A percentile compares a stretch with the other conserved stretches of the same genome.
Evolutionary conservation across 2,329 filamentous ascomycete genomes (phyloP).

Genomic region (Phaeosphaeria sp.): DNA sequence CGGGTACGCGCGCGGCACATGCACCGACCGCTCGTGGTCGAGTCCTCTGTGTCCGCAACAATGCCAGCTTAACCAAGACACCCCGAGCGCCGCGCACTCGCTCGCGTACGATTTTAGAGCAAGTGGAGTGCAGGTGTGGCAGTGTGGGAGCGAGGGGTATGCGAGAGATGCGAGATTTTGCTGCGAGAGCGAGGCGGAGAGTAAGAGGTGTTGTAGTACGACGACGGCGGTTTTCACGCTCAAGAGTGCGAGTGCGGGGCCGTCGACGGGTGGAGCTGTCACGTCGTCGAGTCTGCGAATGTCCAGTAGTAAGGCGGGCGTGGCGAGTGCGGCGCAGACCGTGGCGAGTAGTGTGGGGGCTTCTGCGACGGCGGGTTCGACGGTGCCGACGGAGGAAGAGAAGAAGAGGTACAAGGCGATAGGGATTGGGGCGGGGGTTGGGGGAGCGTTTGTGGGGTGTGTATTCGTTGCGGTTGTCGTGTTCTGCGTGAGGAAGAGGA

Average conservation of each 20-base stretch:
- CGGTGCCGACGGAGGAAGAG: too few relatives aligned
- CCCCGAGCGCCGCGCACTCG: conserved; percentile 5
- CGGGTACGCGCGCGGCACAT: conserved; percentile 16
- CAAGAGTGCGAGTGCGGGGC: background rate
- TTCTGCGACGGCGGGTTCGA: background rate
- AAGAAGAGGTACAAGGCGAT: background rate
- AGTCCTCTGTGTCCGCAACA: conserved; percentile 13
- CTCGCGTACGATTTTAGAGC: conserved; percentile 19
- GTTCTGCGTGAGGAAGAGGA: background rate
- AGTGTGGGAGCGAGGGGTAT: conserved; percentile 16
- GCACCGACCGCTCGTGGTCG: conserved; percentile 14
- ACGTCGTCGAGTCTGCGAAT: background rate
- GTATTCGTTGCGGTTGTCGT: background rate
- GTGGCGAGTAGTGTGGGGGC: background rate
- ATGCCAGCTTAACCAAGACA: conserved; percentile 17
- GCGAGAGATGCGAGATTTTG: conserved; percentile 15
- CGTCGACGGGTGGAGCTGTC: background rate
- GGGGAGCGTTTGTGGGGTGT: background rate
- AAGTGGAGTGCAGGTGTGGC: conserved; percentile 14
- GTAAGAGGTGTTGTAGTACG: conserved; percentile 17
- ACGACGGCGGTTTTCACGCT: conserved; percentile 12
- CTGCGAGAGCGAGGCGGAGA: conserved; percentile 18
- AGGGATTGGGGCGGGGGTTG: background rate
- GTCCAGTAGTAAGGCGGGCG: background rate
- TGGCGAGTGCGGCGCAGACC: background rate